Evolutionary conservation across 2,329 filamentous ascomycete genomes (phyloP).

Genomic region (Aureobasidium zeae): DNA sequence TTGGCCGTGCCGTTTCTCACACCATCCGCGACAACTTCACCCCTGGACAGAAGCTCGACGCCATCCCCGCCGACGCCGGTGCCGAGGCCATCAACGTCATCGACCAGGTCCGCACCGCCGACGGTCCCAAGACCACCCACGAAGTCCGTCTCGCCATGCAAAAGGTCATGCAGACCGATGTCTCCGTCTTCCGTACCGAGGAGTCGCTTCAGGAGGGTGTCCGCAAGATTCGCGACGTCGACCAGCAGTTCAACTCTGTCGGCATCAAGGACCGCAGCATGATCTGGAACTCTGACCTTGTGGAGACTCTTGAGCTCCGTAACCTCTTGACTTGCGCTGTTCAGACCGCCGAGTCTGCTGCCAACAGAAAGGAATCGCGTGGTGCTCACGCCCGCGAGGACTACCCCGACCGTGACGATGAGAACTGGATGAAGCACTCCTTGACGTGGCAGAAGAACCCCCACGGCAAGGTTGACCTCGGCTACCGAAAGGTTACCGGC

Average conservation of each 20-base stretch:
- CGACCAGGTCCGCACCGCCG: constrained; percentile 73
- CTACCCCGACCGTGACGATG: constrained; percentile 87
- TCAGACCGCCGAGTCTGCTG: constrained; percentile 84
- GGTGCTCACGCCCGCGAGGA: constrained; percentile 97
- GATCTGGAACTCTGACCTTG: constrained; percentile 98
- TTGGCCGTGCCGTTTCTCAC: constrained; percentile 94
- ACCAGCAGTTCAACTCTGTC: constrained; percentile 68
- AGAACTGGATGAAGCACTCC: constrained; percentile 99
- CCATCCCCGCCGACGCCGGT: constrained; percentile 75
- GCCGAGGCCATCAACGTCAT: constrained; percentile 78
- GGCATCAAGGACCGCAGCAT: constrained; percentile 97
- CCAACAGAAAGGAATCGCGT: constrained; percentile 92
- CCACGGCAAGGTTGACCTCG: constrained; percentile 76
- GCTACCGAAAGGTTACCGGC: constrained; percentile 73
- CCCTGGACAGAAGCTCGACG: constrained; percentile 70
- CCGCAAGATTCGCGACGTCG: constrained; percentile 67
- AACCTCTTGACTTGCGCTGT: constrained; percentile 93
- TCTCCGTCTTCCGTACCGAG: constrained; percentile 92
- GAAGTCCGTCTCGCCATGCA: constrained; percentile 91
- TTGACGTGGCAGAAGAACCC: constrained; percentile 90
- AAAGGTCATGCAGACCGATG: constrained; percentile 96
- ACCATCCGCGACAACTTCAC: constrained; percentile 91
- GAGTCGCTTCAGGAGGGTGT: constrained; percentile 92
- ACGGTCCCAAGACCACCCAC: constrained; percentile 76
- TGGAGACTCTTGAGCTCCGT: constrained; percentile 89